Evolutionary conservation across 192 early-diverging fungal species (phyloP).

Genomic region (Backusella tuberculispora): DNA sequence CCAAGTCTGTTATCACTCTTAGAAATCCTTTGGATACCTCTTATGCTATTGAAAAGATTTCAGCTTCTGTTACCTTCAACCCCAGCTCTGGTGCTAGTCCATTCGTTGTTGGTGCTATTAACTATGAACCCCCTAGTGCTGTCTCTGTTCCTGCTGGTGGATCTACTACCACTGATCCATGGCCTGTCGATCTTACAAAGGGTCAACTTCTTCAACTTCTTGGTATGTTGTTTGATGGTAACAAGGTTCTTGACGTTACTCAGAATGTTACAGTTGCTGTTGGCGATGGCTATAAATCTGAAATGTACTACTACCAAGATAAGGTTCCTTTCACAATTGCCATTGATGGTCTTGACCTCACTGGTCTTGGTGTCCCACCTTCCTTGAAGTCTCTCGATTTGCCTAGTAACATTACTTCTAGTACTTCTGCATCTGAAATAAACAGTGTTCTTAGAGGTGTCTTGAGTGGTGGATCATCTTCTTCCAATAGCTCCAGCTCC

Average conservation of each 20-base stretch:
- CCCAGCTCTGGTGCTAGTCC: not conserved
- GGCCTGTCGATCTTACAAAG: conserved; percentile 26
- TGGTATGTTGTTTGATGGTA: conserved; percentile 4
- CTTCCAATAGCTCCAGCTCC: not conserved
- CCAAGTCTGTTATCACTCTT: conserved; percentile 24
- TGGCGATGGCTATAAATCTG: conserved; percentile 25
- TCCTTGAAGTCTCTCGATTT: not conserved
- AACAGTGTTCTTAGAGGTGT: not conserved
- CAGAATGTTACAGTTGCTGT: conserved; percentile 30
- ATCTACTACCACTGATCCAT: conserved; percentile 4
- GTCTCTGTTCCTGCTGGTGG: conserved; percentile 24
- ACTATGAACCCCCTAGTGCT: conserved; percentile 17
- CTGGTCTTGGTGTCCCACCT: conserved; percentile 8
- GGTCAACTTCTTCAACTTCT: conserved; percentile 16
- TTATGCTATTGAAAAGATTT: conserved; percentile 8
- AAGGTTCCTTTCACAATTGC: conserved; percentile 20
- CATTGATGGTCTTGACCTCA: not conserved
- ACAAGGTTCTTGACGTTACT: conserved; percentile 19
- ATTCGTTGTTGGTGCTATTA: conserved; percentile 26
- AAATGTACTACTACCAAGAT: conserved; percentile 32
- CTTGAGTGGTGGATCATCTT: conserved; percentile 1
- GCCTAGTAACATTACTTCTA: not conserved
- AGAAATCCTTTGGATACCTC: conserved; percentile 30
- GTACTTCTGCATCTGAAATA: not conserved
- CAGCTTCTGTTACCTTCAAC: conserved; percentile 10